Conservation (phyloP, 2,329 filamentous ascomycete genomes). For the Colletotrichum sp. region DNA sequence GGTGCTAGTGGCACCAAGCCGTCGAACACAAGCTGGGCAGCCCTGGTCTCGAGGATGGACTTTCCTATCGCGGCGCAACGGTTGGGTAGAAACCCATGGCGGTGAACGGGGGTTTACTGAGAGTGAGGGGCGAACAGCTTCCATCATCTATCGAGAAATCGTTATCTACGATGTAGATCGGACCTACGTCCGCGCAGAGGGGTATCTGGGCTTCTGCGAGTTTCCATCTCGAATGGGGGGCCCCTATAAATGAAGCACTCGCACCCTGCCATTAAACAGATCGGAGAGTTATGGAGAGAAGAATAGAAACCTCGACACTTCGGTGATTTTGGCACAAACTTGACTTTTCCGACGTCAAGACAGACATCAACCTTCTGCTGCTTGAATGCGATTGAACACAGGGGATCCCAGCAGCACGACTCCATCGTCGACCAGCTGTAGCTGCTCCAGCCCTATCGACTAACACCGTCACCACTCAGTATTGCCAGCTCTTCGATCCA, state of each 20-base stretch:
- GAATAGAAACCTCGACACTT: background rate
- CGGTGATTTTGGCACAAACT: background rate
- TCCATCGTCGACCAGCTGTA: background rate
- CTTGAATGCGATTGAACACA: background rate
- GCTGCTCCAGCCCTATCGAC: background rate
- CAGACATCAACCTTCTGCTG: background rate
- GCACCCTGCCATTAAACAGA: background rate
- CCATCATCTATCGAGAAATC: conserved; percentile 1
- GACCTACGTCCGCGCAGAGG: background rate
- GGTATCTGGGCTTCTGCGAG: background rate
- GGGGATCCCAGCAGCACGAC: background rate
- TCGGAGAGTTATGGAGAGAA: background rate
- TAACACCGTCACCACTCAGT: background rate
- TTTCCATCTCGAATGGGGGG: background rate
- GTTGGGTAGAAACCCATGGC: conserved; percentile 9
- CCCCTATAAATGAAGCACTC: background rate
- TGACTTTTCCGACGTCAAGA: background rate
- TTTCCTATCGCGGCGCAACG: conserved; percentile 17
- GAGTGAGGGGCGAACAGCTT: background rate
- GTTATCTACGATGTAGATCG: conserved; percentile 14
- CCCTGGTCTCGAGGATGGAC: conserved; percentile 14
- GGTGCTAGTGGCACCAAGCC: background rate
- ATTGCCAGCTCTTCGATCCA: background rate
- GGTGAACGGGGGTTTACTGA: background rate
- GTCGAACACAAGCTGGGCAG: conserved; percentile 1